Base-by-base conservation (phyloP, 2,329 filamentous ascomycete genomes). In the Xylariomycetidae sp. region DNA sequence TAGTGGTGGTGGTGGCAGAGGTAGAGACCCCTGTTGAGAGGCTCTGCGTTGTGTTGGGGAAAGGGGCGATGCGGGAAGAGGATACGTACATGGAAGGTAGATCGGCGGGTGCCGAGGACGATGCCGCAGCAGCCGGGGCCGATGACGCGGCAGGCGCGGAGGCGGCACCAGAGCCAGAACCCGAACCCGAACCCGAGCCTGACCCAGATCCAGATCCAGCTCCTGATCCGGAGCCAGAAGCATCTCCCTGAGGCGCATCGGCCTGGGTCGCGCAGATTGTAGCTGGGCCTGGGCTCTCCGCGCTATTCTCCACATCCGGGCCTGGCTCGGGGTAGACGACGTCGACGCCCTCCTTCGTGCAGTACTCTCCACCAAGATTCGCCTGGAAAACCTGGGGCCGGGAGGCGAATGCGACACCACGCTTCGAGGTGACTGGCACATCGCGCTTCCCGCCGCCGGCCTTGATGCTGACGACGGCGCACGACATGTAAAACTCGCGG, bases 401-500 rank as follows among this genome's bases (percentile, higher is more conserved):
- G 27, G 58, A 56, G 37, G 64, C 62, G 55, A 85, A 77, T 30
- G 66, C 49, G 22, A 47, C 49, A 13, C 18, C 34, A 25, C 39
- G 54, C 32, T 62, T 59, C 53, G 61, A 61, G 33, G 37, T 18
- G 30, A 40, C 22, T 13, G 33, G 27, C 37, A 42, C 30, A 16
- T 47, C 44, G 37, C 45, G 48, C 44, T 52, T 51, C 9, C 45
- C 49, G 34, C 53, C 51, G 30, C 59, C 57, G 17, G 60, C 59
- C 34, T 56, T 60, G 53, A 88, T 79, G 41, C 73, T 77, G 48
- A 89, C 73, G 32, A 74, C 69, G 6, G 85, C 85, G 53, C 86
- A 92, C 63, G 88, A 87, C 82, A 88, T 88, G 72, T 92, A 92
- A 75, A 85, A 85, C 58, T 90, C 85, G 30, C 85, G 74, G 62